These are phyloP conservation scores for Lactarius hatsudake DNA, from an alignment of 768 basidiomycete species.

Conservation along the genomic window DNA sequence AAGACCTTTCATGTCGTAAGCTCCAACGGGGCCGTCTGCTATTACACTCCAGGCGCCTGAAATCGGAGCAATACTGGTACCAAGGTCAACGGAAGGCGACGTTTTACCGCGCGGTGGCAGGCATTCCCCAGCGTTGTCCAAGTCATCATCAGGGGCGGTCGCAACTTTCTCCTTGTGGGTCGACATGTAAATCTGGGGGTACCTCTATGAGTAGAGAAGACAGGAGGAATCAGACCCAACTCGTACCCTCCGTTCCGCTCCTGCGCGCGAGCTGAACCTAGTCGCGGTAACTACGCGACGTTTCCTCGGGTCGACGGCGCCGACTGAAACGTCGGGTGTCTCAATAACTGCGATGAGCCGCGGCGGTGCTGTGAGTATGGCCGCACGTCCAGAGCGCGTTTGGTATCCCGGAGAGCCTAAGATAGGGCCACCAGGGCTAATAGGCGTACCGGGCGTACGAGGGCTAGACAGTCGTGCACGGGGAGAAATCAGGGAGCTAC, in stretches of 20 bases:
- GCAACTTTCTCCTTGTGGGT: conserved; percentile 65
- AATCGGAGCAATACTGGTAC: conserved; percentile 63
- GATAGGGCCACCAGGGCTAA: conserved; percentile 36
- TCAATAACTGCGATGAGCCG: conserved; percentile 79
- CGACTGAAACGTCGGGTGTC: conserved; percentile 86
- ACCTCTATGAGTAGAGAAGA: conserved; percentile 1
- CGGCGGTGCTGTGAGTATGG: conserved; percentile 80
- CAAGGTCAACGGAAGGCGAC: conserved; percentile 53
- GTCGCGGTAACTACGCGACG: conserved; percentile 84
- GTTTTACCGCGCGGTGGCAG: conserved; percentile 15
- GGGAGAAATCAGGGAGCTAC: conserved; percentile 32
- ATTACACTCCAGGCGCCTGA: conserved; percentile 75
- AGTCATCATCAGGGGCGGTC: conserved; percentile 29
- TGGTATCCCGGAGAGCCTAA: conserved; percentile 36
- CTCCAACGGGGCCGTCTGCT: conserved; percentile 40
- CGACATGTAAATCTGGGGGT: conserved; percentile 70
- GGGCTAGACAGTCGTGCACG: conserved; percentile 32
- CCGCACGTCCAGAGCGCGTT: conserved; percentile 62
- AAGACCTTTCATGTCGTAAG: conserved; percentile 52
- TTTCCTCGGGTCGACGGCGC: conserved; percentile 83
- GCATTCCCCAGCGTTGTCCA: conserved; percentile 29
- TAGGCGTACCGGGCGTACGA: conserved; percentile 50
- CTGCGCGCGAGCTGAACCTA: conserved; percentile 77
- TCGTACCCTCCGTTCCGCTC: conserved; percentile 78
- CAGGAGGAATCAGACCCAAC: neutral